Percentiles rank a stretch among this genome's conserved stretches.
Evolutionary conservation across 257 asterid species (phyloP).

Genomic region (Perilla frutescens): DNA sequence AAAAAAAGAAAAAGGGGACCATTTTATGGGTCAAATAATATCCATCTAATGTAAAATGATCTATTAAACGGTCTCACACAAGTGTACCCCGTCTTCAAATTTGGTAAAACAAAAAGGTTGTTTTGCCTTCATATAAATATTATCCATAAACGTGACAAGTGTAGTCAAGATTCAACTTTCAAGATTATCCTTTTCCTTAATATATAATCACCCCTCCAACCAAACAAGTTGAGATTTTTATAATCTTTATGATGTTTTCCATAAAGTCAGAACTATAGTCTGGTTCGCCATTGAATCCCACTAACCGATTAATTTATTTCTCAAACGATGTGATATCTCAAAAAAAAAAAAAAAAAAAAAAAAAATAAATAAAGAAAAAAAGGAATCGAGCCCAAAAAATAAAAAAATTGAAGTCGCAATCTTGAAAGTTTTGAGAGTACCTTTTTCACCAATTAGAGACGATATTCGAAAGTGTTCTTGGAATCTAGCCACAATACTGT

Average conservation of each 20-base stretch:
- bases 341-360: neutral
- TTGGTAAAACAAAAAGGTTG: no score
- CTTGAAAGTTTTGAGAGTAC: constrained; percentile 2
- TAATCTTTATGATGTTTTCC: neutral
- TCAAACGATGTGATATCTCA: neutral
- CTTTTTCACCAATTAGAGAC: neutral
- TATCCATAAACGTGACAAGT: no score
- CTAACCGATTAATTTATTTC: constrained; percentile 2
- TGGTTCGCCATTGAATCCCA: constrained; percentile 22
- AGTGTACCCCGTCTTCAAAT: no score
- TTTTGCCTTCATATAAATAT: no score
- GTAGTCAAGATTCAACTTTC: neutral
- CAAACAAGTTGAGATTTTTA: neutral
- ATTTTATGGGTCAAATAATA: no score
- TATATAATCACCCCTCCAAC: neutral
- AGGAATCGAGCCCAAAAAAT: neutral
- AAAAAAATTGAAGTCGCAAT: neutral
- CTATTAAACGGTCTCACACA: no score
- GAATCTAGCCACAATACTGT: neutral
- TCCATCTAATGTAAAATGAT: no score
- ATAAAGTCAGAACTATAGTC: neutral
- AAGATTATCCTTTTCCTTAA: neutral
- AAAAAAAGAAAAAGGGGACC: no score
- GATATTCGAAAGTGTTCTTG: neutral
- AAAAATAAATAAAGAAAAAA: neutral